phyloP scores from a whole-genome alignment of 2,329 filamentous ascomycete species.

The Chalara sp. region DNA sequence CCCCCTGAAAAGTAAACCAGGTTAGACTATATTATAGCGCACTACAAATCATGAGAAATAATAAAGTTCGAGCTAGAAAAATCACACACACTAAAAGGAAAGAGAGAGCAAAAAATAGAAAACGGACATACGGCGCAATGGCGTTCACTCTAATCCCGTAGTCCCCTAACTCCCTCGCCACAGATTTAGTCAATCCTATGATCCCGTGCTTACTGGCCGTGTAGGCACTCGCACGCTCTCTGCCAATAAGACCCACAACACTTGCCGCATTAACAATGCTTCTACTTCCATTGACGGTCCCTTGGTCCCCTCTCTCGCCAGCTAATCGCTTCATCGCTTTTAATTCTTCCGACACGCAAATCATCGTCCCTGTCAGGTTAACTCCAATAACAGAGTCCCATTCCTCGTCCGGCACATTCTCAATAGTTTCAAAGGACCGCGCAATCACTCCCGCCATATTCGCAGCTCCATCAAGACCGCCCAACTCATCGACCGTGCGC shows the following conservation, averaged over 20 bases:
- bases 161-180: slow-evolving; percentile 11
- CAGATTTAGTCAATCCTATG: slow-evolving; percentile 15
- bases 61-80: no score
- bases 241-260: slow-evolving; percentile 28
- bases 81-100: no score
- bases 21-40: no score
- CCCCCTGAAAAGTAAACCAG: no score
- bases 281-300: no score
- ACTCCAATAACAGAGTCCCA: slow-evolving; percentile 38
- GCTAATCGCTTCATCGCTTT: slow-evolving; percentile 31
- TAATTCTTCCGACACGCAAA: slow-evolving; percentile 34
- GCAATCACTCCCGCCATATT: slow-evolving; percentile 25
- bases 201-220: slow-evolving; percentile 22
- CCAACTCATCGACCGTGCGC: slow-evolving; percentile 26
- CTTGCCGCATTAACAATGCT: slow-evolving; percentile 50
- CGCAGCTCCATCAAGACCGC: slow-evolving; percentile 30
- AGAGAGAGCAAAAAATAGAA: no score
- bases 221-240: slow-evolving; percentile 10
- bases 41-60: no score
- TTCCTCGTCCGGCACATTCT: slow-evolving; percentile 24
- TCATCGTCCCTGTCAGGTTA: slow-evolving; percentile 41
- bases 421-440: slow-evolving; percentile 6
- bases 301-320: no score
- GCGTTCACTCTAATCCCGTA: slow-evolving; percentile 8
- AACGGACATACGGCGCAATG: slow-evolving; percentile 15